A percentile compares a stretch with the other conserved stretches of the same genome.
phyloP scores from a whole-genome alignment of 129 eudicot genomes.

The Flaveria bidentis region DNA sequence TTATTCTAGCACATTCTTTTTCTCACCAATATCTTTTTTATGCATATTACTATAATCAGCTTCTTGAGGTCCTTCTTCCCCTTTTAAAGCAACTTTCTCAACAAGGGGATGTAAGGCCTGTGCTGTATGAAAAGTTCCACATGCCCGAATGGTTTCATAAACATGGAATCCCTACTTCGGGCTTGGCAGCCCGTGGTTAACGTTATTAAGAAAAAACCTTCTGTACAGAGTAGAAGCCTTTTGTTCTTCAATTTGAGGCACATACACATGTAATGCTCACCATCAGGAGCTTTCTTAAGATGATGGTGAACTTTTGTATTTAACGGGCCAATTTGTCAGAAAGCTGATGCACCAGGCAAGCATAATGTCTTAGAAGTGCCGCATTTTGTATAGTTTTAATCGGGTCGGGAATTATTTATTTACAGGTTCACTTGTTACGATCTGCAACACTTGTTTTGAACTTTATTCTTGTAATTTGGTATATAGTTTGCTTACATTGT shows the following conservation, averaged over 20 bases:
- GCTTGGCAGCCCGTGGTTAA: conserved; percentile 43
- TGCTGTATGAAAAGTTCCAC: conserved; percentile 77
- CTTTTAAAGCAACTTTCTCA: conserved; percentile 81
- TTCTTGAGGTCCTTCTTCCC: conserved; percentile 89
- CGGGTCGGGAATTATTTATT: not conserved
- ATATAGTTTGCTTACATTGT: conserved; percentile 28
- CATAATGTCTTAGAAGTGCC: conserved; percentile 30
- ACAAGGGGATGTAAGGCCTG: conserved; percentile 81
- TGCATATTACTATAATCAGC: conserved; percentile 40
- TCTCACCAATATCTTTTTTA: conserved; percentile 5
- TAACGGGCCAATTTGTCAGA: conserved; percentile 13
- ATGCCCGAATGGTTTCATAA: conserved; percentile 99
- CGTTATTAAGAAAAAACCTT: conserved; percentile 11
- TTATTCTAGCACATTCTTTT: not conserved
- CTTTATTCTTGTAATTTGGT: conserved; percentile 37
- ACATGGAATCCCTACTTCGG: conserved; percentile 77
- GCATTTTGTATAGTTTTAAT: conserved; percentile 53
- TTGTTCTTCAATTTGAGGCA: conserved; percentile 39
- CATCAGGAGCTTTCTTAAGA: not conserved
- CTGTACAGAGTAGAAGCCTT: conserved; percentile 35
- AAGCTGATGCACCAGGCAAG: conserved; percentile 11
- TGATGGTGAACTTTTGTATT: conserved; percentile 21
- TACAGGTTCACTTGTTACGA: not conserved
- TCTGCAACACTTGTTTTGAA: conserved; percentile 23
- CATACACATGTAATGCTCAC: conserved; percentile 27